A percentile compares a stretch with the other conserved stretches of the same genome.
Evolutionary conservation across 2,329 filamentous ascomycete genomes (phyloP).

Genomic region (Colletotrichum navitas): DNA sequence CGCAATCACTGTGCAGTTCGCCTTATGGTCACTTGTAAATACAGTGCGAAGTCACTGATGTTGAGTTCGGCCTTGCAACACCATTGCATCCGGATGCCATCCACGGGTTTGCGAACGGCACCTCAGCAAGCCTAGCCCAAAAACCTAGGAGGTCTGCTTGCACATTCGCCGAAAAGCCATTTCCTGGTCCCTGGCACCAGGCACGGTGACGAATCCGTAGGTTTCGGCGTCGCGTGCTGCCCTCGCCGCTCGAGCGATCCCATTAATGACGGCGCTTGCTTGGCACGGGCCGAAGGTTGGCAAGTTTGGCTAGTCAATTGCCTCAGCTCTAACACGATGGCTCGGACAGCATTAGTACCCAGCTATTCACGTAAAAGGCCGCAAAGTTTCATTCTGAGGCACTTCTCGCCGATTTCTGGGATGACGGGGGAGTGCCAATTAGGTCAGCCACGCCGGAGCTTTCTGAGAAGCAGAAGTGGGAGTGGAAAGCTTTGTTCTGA

Average conservation of each 20-base stretch:
- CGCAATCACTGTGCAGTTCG: constrained; percentile 23
- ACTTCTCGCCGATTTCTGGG: not conserved
- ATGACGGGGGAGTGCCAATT: not conserved
- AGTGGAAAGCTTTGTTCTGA: not conserved
- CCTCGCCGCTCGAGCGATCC: constrained; percentile 20
- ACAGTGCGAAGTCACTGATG: constrained; percentile 19
- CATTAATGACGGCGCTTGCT: not conserved
- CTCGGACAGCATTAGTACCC: not conserved
- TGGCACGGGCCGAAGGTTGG: constrained; percentile 24
- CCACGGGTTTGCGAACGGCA: not conserved
- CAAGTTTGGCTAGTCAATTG: constrained; percentile 20
- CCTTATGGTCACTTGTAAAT: rapidly evolving
- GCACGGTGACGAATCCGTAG: not conserved
- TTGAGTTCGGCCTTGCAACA: not conserved
- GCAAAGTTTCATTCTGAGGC: not conserved
- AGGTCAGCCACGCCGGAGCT: not conserved
- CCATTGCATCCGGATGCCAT: not conserved
- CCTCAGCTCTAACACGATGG: constrained; percentile 4
- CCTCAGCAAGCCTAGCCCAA: not conserved
- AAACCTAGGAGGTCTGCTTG: not conserved
- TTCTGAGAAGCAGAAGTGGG: not conserved
- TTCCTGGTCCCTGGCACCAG: not conserved
- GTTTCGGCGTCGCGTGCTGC: constrained; percentile 17
- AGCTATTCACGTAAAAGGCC: constrained; percentile 12
- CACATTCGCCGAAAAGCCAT: not conserved